phyloP scores from a whole-genome alignment of 306 rosid species.

The Cicer judaicum region DNA sequence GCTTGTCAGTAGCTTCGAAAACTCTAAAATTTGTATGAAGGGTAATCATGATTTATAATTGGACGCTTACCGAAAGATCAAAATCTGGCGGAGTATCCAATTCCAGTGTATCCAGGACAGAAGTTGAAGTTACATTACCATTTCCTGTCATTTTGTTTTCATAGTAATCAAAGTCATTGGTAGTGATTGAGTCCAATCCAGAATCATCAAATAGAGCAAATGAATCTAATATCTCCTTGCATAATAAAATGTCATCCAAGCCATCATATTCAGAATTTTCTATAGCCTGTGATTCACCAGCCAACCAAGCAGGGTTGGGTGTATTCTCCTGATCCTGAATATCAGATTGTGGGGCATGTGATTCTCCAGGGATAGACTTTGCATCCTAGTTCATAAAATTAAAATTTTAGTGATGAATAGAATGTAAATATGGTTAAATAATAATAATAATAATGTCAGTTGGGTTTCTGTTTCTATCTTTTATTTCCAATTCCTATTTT shows the following conservation, averaged over 20 bases:
- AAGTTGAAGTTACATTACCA: constrained; percentile 36
- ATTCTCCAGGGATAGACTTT: constrained; percentile 40
- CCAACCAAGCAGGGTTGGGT: constrained; percentile 59
- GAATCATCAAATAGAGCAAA: constrained; percentile 38
- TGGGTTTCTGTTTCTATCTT: not conserved
- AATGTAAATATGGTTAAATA: not conserved
- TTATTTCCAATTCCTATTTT: not conserved
- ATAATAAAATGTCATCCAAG: constrained; percentile 66
- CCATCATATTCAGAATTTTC: constrained; percentile 49
- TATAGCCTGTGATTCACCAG: constrained; percentile 74
- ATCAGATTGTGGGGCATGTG: constrained; percentile 42
- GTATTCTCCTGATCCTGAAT: constrained; percentile 40
- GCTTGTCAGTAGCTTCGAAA: constrained; percentile 29
- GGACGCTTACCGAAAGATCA: constrained; percentile 66
- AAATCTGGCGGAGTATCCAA: constrained; percentile 84
- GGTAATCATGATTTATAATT: not conserved
- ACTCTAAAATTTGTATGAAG: constrained; percentile 20
- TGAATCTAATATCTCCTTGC: constrained; percentile 69
- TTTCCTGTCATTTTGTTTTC: constrained; percentile 36
- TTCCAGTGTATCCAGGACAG: constrained; percentile 68
- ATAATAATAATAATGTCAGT: not conserved
- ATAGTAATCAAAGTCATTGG: constrained; percentile 29
- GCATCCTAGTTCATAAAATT: constrained; percentile 54
- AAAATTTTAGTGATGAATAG: constrained; percentile 31
- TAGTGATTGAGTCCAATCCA: constrained; percentile 40